A percentile compares a stretch with the other conserved stretches of the same genome.
Evolutionary conservation across 163 green algal genomes (phyloP).

Genomic region (Chlamydomonas reinhardtii): DNA sequence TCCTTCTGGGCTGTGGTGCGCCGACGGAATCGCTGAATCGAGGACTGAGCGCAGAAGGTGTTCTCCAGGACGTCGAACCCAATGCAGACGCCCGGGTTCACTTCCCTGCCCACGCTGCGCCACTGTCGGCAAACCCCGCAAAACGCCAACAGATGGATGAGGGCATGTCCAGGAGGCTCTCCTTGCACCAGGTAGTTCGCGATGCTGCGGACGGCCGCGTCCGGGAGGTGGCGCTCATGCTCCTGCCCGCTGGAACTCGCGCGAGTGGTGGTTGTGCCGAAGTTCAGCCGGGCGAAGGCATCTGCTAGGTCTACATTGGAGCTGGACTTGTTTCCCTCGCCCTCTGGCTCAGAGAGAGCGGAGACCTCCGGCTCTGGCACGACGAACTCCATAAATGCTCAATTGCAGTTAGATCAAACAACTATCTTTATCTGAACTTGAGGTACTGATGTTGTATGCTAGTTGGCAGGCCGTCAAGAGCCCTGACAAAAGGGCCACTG

Average conservation of each 20-base stretch:
- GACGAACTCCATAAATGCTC: too few relatives aligned
- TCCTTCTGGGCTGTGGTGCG: conserved; percentile 54
- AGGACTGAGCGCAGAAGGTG: conserved; percentile 50
- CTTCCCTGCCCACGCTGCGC: conserved; percentile 56
- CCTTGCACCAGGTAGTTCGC: conserved; percentile 31
- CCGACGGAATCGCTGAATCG: conserved; percentile 57
- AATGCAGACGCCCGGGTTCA: conserved; percentile 45
- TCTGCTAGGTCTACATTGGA: background rate
- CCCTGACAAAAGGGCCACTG: too few relatives aligned
- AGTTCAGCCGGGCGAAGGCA: background rate
- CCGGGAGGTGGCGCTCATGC: conserved; percentile 2
- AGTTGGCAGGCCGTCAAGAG: too few relatives aligned
- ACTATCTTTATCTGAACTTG: too few relatives aligned
- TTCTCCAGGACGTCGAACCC: conserved; percentile 71
- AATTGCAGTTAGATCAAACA: too few relatives aligned
- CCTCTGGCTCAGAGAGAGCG: too few relatives aligned
- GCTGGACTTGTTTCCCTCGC: background rate
- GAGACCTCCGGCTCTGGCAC: too few relatives aligned
- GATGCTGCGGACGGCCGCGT: conserved; percentile 27
- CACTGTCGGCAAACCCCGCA: conserved; percentile 71
- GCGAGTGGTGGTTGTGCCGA: background rate
- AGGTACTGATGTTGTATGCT: too few relatives aligned
- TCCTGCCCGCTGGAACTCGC: background rate
- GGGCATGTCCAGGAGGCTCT: conserved; percentile 42
- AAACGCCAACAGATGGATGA: conserved; percentile 67